These are phyloP conservation scores for Sugiyamaella floridensis DNA, from an alignment of 805 yeast genomes.

Conservation along the genomic window DNA sequence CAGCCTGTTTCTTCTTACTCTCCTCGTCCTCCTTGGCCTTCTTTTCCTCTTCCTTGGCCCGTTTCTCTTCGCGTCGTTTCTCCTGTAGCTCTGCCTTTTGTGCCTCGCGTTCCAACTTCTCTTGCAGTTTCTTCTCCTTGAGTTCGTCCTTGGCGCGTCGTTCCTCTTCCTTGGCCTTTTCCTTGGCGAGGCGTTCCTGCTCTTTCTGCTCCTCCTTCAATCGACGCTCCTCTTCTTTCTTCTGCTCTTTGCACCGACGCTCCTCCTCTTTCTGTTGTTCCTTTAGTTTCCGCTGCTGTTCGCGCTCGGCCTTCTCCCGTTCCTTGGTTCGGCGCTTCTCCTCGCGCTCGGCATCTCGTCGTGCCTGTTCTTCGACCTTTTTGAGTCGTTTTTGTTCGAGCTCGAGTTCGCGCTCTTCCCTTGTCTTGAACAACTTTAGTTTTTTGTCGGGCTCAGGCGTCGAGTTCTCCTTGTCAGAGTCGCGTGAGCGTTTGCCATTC, in stretches of 20 bases:
- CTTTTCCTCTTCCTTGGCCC: conserved; percentile 14
- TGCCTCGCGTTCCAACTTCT: conserved; percentile 18
- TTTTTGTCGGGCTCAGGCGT: conserved; percentile 3
- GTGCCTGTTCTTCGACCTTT: conserved; percentile 4
- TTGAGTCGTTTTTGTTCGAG: not conserved
- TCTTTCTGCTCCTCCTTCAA: conserved; percentile 16
- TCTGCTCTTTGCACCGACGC: conserved; percentile 18
- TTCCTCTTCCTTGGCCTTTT: conserved; percentile 18
- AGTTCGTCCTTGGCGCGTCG: conserved; percentile 21
- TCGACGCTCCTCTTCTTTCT: conserved; percentile 17
- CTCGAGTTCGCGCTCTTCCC: conserved; percentile 1
- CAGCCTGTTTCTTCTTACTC: conserved; percentile 10
- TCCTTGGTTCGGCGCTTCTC: conserved; percentile 21
- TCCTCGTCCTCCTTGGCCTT: conserved; percentile 15
- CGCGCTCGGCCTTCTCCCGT: conserved; percentile 19
- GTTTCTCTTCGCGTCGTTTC: conserved; percentile 14
- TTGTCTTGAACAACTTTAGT: not conserved
- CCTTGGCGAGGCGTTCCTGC: conserved; percentile 13
- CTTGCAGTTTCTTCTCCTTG: conserved; percentile 17
- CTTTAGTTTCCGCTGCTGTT: conserved; percentile 7
- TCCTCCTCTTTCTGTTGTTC: conserved; percentile 18
- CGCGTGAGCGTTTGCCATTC: not conserved
- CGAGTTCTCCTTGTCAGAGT: conserved; percentile 1
- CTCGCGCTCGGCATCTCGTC: conserved; percentile 12
- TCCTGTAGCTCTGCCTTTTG: conserved; percentile 16